phyloP scores from a whole-genome alignment of 371 early-diverging fungal genomes.

The Coemansia sp. region DNA sequence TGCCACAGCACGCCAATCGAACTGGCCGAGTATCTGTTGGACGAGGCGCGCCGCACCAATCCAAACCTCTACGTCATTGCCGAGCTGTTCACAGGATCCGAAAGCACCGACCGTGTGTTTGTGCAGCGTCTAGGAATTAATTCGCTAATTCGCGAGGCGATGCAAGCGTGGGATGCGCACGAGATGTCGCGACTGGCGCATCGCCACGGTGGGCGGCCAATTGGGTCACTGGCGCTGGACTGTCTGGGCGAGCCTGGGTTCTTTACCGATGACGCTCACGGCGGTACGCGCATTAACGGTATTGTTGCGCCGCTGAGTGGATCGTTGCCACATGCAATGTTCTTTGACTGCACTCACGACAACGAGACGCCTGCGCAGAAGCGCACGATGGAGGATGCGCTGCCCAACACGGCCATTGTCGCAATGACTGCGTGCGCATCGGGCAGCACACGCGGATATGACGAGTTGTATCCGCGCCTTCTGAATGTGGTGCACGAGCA shows the following conservation, averaged over 20 bases:
- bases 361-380: conserved; percentile 94
- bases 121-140: conserved; percentile 92
- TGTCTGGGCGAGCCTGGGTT: conserved; percentile 56
- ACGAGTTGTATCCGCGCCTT: conserved; percentile 82
- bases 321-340: conserved; percentile 83
- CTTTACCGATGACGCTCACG: conserved; percentile 51
- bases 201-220: conserved; percentile 84
- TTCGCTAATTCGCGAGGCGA: conserved; percentile 93
- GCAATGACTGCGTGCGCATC: conserved; percentile 86
- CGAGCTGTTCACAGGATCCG: conserved; percentile 94
- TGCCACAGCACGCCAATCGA: conserved; percentile 97
- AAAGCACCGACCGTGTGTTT: conserved; percentile 85
- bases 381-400: conserved; percentile 80
- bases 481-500: conserved; percentile 86
- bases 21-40: conserved; percentile 88
- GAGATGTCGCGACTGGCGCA: conserved; percentile 88
- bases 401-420: conserved; percentile 89
- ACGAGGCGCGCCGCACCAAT: conserved; percentile 77
- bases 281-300: conserved; percentile 50
- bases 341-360: conserved; percentile 98
- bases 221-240: conserved; percentile 68
- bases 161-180: conserved; percentile 92
- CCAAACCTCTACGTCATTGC: conserved; percentile 94
- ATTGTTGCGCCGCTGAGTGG: conserved; percentile 56
- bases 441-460: conserved; percentile 95